Evolutionary conservation across 1,284 basidiomycete species (phyloP).

Genomic region (Exobasidium rhododendri): DNA sequence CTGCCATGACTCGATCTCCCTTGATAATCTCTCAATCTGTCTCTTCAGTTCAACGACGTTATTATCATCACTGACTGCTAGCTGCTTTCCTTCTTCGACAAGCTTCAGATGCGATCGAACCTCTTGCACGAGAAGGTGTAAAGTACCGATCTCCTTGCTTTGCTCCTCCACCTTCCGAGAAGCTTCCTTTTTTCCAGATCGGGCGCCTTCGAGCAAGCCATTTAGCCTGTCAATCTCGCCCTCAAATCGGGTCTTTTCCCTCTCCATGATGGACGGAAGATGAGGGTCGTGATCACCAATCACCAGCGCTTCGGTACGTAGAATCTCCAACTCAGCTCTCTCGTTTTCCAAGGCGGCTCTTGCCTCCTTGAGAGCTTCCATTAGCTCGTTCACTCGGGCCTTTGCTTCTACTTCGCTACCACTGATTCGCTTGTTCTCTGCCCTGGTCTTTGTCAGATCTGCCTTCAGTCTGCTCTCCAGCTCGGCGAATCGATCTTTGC

Average conservation of each 20-base stretch:
- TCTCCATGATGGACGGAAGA: background rate
- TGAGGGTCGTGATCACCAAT: background rate
- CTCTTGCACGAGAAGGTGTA: slow-evolving; percentile 15
- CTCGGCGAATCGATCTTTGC: slow-evolving; percentile 63
- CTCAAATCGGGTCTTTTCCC: slow-evolving; percentile 12
- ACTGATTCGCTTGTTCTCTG: slow-evolving; percentile 63
- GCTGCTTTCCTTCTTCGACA: background rate
- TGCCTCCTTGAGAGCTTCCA: slow-evolving; percentile 56
- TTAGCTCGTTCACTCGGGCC: slow-evolving; percentile 36
- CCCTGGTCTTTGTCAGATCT: slow-evolving; percentile 56
- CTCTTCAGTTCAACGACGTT: slow-evolving; percentile 24
- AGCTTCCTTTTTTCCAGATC: slow-evolving; percentile 15
- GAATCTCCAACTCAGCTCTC: slow-evolving; percentile 39
- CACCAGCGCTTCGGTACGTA: slow-evolving; percentile 36
- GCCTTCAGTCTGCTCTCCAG: slow-evolving; percentile 61
- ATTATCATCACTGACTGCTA: slow-evolving; percentile 25
- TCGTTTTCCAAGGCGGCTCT: slow-evolving; percentile 63
- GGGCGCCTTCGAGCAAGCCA: slow-evolving; percentile 12
- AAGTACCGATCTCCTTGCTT: slow-evolving; percentile 24
- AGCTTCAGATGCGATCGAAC: slow-evolving; percentile 1
- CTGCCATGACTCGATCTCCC: slow-evolving; percentile 34
- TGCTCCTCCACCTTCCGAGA: slow-evolving; percentile 12
- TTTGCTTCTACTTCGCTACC: slow-evolving; percentile 34
- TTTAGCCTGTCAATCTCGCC: slow-evolving; percentile 12
- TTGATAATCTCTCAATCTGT: too few species aligned